Evolutionary conservation across 73 alveolate genomes (phyloP).

Genomic region (Symbiodinium natans): DNA sequence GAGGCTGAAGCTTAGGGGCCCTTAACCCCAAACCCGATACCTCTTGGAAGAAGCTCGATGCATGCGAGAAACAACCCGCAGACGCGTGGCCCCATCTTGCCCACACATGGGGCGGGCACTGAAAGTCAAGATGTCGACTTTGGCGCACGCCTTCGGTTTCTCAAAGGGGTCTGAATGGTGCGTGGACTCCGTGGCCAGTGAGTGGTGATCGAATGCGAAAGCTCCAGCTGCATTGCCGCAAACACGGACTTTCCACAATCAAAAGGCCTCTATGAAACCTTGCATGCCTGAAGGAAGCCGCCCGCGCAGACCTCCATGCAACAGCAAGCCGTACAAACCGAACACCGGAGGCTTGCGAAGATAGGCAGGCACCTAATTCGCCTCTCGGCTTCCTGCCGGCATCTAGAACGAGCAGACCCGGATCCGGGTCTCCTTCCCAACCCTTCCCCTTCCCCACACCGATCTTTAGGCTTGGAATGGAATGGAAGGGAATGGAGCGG

Average conservation of each 20-base stretch:
- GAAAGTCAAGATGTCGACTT: not conserved
- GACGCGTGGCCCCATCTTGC: not conserved
- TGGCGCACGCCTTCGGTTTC: not conserved
- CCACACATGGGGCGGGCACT: slow-evolving; percentile 1
- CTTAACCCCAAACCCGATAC: no score
- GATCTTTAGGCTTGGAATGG: not conserved
- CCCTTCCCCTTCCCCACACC: not conserved
- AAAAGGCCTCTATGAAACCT: not conserved
- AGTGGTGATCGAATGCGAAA: not conserved
- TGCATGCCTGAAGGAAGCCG: not conserved
- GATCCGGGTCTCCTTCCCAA: no score
- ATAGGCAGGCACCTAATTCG: not conserved
- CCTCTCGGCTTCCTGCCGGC: not conserved
- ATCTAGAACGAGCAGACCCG: not conserved
- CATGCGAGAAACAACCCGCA: no score
- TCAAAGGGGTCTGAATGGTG: not conserved
- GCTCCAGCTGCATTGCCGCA: not conserved
- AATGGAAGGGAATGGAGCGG: not conserved
- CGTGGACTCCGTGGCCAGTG: slow-evolving; percentile 17
- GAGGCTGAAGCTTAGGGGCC: no score
- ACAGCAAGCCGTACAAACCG: slow-evolving; percentile 1
- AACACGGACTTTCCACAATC: not conserved
- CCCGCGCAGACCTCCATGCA: not conserved
- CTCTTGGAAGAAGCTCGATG: no score
- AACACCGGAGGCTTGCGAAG: not conserved